phyloP scores from a whole-genome alignment of 768 basidiomycete genomes.

The Tylopilus rubrobrunneus region DNA sequence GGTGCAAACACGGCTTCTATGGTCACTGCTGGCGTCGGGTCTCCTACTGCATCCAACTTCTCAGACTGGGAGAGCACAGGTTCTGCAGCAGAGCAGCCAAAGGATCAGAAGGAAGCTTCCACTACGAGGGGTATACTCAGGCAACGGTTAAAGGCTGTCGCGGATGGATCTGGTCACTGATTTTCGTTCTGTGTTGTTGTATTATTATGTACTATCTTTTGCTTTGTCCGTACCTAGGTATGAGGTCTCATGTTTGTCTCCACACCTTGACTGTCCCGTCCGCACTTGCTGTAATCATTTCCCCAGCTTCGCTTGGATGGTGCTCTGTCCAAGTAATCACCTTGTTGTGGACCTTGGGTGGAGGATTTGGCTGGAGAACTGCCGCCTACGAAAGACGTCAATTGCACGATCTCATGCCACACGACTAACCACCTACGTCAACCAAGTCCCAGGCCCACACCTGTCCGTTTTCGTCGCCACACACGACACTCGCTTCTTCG shows the following conservation, averaged over 20 bases:
- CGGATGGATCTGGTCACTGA: conserved; percentile 27
- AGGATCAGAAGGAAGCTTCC: conserved; percentile 16
- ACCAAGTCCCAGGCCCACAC: conserved; percentile 95
- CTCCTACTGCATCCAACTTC: conserved; percentile 28
- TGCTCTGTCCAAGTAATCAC: conserved; percentile 91
- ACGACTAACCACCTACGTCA: conserved; percentile 51
- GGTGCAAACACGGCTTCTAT: conserved; percentile 20
- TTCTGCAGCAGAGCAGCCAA: conserved; percentile 21
- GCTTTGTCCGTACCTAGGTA: neutral
- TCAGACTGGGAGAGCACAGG: conserved; percentile 30
- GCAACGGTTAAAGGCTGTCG: conserved; percentile 29
- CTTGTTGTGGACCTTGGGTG: conserved; percentile 75
- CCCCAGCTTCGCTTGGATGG: conserved; percentile 75
- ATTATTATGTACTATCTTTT: conserved; percentile 10
- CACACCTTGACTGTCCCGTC: conserved; percentile 93
- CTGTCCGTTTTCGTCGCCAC: conserved; percentile 86
- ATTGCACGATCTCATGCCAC: neutral
- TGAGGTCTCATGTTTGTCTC: conserved; percentile 42
- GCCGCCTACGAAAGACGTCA: conserved; percentile 52
- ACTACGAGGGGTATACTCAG: conserved; percentile 19
- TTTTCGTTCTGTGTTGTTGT: conserved; percentile 22
- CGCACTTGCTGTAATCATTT: conserved; percentile 86
- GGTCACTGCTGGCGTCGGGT: conserved; percentile 20
- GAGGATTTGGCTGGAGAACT: conserved; percentile 65
- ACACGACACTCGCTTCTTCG: conserved; percentile 75